Percentiles rank a stretch among this genome's conserved stretches.
phyloP scores from a whole-genome alignment of 1,284 basidiomycete genomes.

The Cystobasidium sp. region DNA sequence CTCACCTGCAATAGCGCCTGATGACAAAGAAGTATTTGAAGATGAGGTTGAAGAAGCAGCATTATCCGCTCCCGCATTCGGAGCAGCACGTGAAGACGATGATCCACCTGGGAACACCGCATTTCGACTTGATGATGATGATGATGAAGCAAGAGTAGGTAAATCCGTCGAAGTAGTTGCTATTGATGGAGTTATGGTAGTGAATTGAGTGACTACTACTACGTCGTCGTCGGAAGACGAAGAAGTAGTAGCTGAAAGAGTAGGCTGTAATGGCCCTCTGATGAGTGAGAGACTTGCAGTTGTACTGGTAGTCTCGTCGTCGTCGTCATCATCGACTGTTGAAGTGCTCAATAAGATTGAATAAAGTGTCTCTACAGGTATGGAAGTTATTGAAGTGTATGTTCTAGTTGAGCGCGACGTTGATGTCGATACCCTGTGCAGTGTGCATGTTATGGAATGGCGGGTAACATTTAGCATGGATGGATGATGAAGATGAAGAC shows the following conservation, averaged over 20 bases:
- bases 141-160: constrained; percentile 9
- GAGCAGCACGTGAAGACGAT: not conserved
- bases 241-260: not conserved
- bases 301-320: constrained; percentile 1
- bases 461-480: not conserved
- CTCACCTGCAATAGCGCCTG: constrained; percentile 41
- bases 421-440: constrained; percentile 9
- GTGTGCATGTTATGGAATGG: not conserved
- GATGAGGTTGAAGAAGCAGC: constrained; percentile 5
- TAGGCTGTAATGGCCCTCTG: not conserved
- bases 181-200: constrained; percentile 30
- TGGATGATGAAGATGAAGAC: not conserved
- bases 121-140: not conserved
- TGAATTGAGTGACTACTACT: constrained; percentile 35
- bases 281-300: not conserved
- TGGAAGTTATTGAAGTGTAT: constrained; percentile 4
- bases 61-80: not conserved
- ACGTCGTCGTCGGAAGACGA: constrained; percentile 19
- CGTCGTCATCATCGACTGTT: not conserved
- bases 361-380: constrained; percentile 32
- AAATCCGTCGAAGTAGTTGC: constrained; percentile 1
- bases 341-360: constrained; percentile 21
- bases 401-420: constrained; percentile 3
- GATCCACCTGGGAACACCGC: constrained; percentile 1
- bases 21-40: not conserved